Percentiles rank a stretch among this genome's conserved stretches.
These are phyloP conservation scores for Tagetes patula DNA, from an alignment of 129 eudicot genomes.

Conservation along the genomic window DNA sequence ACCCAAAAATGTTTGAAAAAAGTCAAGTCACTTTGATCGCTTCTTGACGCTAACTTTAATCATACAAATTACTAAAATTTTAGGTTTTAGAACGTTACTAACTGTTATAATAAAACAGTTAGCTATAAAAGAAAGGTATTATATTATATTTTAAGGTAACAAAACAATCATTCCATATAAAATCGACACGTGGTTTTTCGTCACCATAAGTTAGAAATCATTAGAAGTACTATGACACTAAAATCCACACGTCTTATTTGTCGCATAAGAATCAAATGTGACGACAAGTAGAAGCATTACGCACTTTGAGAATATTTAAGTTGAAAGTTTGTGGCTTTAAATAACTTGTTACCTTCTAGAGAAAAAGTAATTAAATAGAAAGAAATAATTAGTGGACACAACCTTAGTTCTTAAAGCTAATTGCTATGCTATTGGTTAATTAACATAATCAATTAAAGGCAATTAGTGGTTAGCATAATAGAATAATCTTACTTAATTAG, in stretches of 20 bases:
- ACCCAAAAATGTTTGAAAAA: no score
- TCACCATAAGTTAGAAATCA: neutral
- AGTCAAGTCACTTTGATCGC: no score
- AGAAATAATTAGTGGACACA: conserved; percentile 24
- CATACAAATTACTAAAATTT: no score
- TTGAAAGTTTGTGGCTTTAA: conserved; percentile 33
- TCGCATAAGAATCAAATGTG: conserved; percentile 15
- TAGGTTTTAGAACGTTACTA: no score
- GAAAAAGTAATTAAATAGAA: neutral
- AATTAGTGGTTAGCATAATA: conserved; percentile 14
- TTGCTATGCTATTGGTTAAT: conserved; percentile 18
- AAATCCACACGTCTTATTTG: conserved; percentile 6
- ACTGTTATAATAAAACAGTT: no score
- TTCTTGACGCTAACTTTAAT: no score
- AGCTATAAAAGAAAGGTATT: neutral
- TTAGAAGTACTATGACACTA: conserved; percentile 6
- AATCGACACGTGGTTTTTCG: neutral
- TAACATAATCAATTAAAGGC: conserved; percentile 24
- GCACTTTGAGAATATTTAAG: conserved; percentile 18
- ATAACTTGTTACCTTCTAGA: conserved; percentile 27
- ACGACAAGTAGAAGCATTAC: conserved; percentile 28
- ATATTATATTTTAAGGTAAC: neutral
- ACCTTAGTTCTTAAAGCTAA: conserved; percentile 16
- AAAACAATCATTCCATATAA: neutral
- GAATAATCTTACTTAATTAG: conserved; percentile 9